Conservation (phyloP, 2,329 filamentous ascomycete species). For the Aspergillus tanneri region DNA sequence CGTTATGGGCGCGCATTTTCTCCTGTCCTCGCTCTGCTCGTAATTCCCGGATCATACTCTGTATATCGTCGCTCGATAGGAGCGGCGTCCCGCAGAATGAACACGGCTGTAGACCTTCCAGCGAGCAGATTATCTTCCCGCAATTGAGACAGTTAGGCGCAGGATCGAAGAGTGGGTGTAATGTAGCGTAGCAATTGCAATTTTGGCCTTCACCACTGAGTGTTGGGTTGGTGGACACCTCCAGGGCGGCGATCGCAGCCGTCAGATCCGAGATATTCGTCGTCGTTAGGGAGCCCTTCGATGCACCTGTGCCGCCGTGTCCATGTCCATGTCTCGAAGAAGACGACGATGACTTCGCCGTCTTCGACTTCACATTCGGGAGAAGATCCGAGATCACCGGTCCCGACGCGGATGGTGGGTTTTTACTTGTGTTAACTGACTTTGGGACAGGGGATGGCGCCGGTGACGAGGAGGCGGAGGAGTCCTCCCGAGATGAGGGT, state of each 20-base stretch:
- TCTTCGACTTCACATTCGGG: constrained; percentile 59
- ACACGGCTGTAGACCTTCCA: constrained; percentile 90
- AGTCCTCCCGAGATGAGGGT: constrained; percentile 34
- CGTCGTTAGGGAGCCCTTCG: constrained; percentile 51
- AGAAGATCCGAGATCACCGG: constrained; percentile 76
- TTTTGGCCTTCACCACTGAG: constrained; percentile 59
- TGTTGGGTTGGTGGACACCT: constrained; percentile 86
- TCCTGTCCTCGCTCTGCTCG: constrained; percentile 83
- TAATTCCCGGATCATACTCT: constrained; percentile 80
- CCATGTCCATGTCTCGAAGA: constrained; percentile 68
- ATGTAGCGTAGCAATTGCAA: constrained; percentile 84
- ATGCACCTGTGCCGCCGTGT: constrained; percentile 70
- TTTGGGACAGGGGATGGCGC: constrained; percentile 40
- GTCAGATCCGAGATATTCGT: constrained; percentile 59
- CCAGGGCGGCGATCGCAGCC: constrained; percentile 81
- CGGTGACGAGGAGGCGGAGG: constrained; percentile 49
- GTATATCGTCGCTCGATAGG: constrained; percentile 69
- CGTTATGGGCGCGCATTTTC: constrained; percentile 78
- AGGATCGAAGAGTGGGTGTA: constrained; percentile 84
- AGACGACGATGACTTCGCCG: constrained; percentile 50
- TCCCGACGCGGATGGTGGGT: constrained; percentile 68
- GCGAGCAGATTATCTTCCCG: constrained; percentile 92
- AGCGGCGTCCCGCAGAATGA: constrained; percentile 81
- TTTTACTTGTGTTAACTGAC: constrained; percentile 36
- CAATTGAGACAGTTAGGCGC: constrained; percentile 91